phyloP scores from a whole-genome alignment of 2,329 filamentous ascomycete genomes.

The Falciphora oryzae region DNA sequence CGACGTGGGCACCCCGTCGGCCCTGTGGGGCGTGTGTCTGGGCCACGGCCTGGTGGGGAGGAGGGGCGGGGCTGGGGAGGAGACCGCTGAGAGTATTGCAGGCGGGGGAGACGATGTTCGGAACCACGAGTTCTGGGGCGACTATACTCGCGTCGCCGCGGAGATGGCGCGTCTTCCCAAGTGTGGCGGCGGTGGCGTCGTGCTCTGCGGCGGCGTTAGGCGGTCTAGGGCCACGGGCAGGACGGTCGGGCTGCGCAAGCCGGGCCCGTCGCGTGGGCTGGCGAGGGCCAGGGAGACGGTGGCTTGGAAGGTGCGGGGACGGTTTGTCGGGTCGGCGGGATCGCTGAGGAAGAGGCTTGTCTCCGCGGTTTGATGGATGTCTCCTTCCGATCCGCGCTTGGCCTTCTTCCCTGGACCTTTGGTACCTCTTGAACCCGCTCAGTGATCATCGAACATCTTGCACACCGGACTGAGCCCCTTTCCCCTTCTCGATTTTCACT shows the following conservation, averaged over 20 bases:
- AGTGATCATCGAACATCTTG: too few species aligned
- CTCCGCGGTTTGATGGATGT: not conserved
- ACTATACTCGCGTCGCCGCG: conserved; percentile 37
- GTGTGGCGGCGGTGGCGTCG: conserved; percentile 32
- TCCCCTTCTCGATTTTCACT: not conserved
- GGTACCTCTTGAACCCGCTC: too few species aligned
- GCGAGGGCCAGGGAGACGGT: too few species aligned
- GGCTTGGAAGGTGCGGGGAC: not conserved
- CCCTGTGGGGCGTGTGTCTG: conserved; percentile 48
- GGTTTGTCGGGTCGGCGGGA: not conserved
- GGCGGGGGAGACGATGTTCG: conserved; percentile 31
- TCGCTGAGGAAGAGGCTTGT: not conserved
- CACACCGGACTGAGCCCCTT: too few species aligned
- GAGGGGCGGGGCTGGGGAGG: conserved; percentile 16
- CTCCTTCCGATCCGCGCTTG: not conserved
- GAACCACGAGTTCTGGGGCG: conserved; percentile 49
- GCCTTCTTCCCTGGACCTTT: not conserved
- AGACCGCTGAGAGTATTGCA: conserved; percentile 2
- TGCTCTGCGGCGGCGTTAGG: conserved; percentile 36
- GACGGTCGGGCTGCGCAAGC: conserved; percentile 27
- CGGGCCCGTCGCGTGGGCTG: not conserved
- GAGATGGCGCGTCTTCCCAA: conserved; percentile 31
- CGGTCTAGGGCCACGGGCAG: conserved; percentile 33
- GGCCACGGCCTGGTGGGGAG: conserved; percentile 45
- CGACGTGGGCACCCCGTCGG: conserved; percentile 19